Conservation (phyloP, 2,329 filamentous ascomycete species). For the Samsoniella hepiali region DNA sequence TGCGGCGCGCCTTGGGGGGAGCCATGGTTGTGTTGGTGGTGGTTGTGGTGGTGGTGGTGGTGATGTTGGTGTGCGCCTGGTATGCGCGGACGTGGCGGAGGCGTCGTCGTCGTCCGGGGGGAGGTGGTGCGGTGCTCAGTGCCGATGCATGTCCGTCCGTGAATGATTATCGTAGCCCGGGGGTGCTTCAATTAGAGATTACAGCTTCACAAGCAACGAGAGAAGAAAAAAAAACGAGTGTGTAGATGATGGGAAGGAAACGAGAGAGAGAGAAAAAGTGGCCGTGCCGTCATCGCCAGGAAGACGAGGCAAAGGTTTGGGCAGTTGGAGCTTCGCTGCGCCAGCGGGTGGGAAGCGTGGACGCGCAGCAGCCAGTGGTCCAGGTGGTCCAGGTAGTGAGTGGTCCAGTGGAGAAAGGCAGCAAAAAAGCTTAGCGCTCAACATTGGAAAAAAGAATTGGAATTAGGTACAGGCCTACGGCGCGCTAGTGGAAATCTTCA, state of each 20-base stretch:
- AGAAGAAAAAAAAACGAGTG: background rate
- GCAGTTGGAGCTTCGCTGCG: background rate
- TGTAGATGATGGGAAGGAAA: background rate
- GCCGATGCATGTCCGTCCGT: slow-evolving; percentile 1
- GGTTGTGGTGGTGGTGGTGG: background rate
- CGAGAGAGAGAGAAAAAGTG: background rate
- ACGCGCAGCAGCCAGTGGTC: background rate
- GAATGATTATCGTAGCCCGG: no score
- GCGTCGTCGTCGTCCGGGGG: background rate
- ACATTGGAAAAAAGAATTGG: background rate
- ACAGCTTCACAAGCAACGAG: background rate
- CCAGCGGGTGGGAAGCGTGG: background rate
- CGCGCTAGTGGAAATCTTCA: background rate
- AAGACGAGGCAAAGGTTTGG: background rate
- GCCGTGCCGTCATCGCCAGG: slow-evolving; percentile 1
- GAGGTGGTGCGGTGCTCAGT: background rate
- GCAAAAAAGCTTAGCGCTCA: background rate
- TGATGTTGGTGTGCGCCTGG: background rate
- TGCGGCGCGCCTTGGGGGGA: slow-evolving; percentile 41
- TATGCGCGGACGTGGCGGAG: background rate
- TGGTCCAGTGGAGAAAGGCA: background rate
- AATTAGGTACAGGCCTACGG: background rate
- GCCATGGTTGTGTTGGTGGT: slow-evolving; percentile 21
- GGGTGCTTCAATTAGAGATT: background rate
- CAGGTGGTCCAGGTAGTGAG: background rate